Evolutionary conservation across 169 alveolate genomes (phyloP).

Genomic region (Condylostoma magnum): DNA sequence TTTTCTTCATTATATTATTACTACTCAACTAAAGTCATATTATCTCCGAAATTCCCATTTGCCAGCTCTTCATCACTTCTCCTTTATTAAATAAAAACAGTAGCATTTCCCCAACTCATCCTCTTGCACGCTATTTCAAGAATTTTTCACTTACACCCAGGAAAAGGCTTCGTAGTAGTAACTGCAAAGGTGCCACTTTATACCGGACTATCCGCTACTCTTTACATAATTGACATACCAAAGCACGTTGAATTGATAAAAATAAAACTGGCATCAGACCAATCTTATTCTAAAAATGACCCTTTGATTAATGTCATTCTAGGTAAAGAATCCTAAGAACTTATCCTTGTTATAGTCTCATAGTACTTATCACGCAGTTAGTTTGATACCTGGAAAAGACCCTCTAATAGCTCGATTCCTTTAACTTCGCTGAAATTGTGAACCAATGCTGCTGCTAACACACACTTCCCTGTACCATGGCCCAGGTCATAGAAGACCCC

Average conservation of each 20-base stretch:
- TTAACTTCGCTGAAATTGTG: neutral
- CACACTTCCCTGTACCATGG: conserved; percentile 49
- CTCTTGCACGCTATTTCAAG: conserved; percentile 35
- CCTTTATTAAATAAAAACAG: conserved; percentile 68
- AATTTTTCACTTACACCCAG: conserved; percentile 45
- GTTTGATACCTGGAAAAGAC: neutral
- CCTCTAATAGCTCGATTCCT: neutral
- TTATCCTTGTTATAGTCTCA: neutral
- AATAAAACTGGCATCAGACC: conserved; percentile 57
- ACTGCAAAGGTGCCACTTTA: conserved; percentile 47
- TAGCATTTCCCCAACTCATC: conserved; percentile 68
- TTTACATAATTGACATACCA: conserved; percentile 45
- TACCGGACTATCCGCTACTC: conserved; percentile 43
- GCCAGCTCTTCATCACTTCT: too few relatives aligned
- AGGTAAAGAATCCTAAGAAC: neutral
- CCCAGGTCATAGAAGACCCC: conserved; percentile 48
- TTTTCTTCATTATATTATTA: too few relatives aligned
- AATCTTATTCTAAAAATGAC: conserved; percentile 40
- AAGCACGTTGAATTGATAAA: conserved; percentile 67
- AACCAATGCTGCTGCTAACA: conserved; percentile 11
- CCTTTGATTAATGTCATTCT: conserved; percentile 26
- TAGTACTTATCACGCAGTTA: neutral
- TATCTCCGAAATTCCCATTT: too few relatives aligned
- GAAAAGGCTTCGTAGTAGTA: conserved; percentile 49
- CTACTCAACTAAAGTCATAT: too few relatives aligned